phyloP scores from a whole-genome alignment of 73 alveolate species.

The Breviolum minutum region DNA sequence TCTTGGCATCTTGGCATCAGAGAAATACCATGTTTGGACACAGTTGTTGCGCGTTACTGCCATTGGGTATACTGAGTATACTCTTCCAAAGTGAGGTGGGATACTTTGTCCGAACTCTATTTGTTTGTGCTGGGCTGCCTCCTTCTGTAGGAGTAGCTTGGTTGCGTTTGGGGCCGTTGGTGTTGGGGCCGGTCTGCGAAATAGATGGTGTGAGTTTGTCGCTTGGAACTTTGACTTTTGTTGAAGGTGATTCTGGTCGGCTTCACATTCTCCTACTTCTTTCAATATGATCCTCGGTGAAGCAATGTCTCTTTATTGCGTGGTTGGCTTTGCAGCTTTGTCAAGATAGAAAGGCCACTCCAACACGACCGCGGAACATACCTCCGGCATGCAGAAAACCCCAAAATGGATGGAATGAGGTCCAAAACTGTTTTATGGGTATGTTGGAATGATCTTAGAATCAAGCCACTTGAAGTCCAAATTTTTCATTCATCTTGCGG shows the following conservation, averaged over 20 bases:
- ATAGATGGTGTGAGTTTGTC: neutral
- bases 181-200: neutral
- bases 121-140: constrained; percentile 69
- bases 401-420: neutral
- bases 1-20: constrained; percentile 44
- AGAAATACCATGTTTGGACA: too few relatives aligned
- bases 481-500: too few relatives aligned
- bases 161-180: neutral
- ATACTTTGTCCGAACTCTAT: constrained; percentile 38
- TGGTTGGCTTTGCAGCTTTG: too few relatives aligned
- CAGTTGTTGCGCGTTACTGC: neutral
- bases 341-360: too few relatives aligned
- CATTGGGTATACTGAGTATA: neutral
- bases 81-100: constrained; percentile 19
- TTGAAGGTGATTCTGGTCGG: constrained; percentile 68
- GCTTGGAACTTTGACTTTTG: neutral
- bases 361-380: too few relatives aligned
- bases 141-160: constrained; percentile 76
- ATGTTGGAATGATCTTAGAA: too few relatives aligned
- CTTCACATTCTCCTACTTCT: constrained; percentile 67
- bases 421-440: neutral
- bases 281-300: constrained; percentile 32
- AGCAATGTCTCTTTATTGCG: neutral
- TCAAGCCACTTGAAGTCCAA: too few relatives aligned
- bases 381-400: too few relatives aligned